Base-by-base conservation (phyloP, 768 basidiomycete genomes). In the Pleurotus giganteus region DNA sequence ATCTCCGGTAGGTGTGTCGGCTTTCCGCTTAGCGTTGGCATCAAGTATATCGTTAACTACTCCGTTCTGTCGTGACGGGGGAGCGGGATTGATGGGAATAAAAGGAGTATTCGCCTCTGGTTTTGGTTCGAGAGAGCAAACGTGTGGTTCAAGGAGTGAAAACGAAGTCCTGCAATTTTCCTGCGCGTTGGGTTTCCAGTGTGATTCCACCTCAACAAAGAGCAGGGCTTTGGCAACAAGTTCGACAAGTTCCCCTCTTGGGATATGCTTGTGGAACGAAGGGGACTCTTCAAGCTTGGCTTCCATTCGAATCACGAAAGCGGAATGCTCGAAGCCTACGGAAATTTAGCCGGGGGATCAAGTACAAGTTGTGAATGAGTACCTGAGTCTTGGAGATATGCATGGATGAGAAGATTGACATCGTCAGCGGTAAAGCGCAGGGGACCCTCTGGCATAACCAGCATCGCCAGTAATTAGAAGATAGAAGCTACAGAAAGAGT, bases 341-440 rank as follows among this genome's bases (percentile, higher is more conserved):
- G 41, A 46, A 12, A 31, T 56, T 51, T 27, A 60, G 56, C 43
- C 39, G 53, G 57, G 61, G 60, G 31, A 13, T 19, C 31, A 37
- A 7, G n/a, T 50, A 13, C 15, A 46, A 45, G 43, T 52, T 29
- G 27, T 45, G 17, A 47, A 34, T 46, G 62, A 58, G 31, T 59
- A 89, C 91, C 91, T 28, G 89, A 91, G 61, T 94, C 91, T 60
- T 85, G 76, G 59, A 94, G 83, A 64, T 92, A 94, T 1, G 91
- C 80, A 68, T 93, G 85, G 44, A 94, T 86, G 58, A 93, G 81
- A 63, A 86, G 89, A 66, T 94, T 94, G 57, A 94, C 77, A 66
- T 93, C 89, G 60, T 92, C 90, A 32, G 90, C 86, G 36, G 85
- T 82, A 58, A 91, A 86, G 28, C 78, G 77, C 45, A 88, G 78